These are phyloP conservation scores for Phytophthora colocasiae DNA, from an alignment of 352 stramenopile species.

Conservation along the genomic window DNA sequence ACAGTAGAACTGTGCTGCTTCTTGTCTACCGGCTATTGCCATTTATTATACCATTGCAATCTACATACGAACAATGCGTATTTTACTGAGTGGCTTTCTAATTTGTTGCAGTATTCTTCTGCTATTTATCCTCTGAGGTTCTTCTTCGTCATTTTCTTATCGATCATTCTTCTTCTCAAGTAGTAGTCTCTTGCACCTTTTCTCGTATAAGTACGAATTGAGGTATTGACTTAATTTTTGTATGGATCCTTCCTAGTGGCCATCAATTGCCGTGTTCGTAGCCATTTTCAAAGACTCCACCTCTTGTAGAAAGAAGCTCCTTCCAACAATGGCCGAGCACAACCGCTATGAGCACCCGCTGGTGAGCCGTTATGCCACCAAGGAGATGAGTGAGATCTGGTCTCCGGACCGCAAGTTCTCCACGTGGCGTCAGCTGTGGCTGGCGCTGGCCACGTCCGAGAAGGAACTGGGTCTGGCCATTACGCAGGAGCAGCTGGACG, in stretches of 20 bases:
- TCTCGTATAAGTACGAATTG: background rate
- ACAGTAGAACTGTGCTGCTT: background rate
- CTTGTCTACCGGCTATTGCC: no score
- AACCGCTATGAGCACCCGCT: constrained; percentile 91
- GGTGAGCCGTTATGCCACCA: constrained; percentile 96
- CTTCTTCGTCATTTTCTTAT: no score
- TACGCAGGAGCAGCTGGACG: constrained; percentile 96
- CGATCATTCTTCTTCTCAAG: no score
- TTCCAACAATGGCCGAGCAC: constrained; percentile 48
- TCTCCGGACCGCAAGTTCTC: constrained; percentile 99
- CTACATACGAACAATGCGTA: no score
- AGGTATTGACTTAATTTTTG: background rate
- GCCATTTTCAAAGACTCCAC: constrained; percentile 24
- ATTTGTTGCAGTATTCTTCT: no score
- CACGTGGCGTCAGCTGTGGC: constrained; percentile 98
- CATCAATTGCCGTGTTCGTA: background rate
- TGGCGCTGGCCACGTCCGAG: constrained; percentile 96
- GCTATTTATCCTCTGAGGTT: no score
- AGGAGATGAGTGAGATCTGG: constrained; percentile 99
- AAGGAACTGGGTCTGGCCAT: constrained; percentile 98
- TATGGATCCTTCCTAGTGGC: background rate
- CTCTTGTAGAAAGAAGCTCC: background rate
- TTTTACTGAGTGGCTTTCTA: no score
- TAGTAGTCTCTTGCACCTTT: no score
- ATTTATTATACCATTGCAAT: no score